These are phyloP conservation scores for Schizochytrium sp. DNA, from an alignment of 108 stramenopile genomes.

Conservation along the genomic window DNA sequence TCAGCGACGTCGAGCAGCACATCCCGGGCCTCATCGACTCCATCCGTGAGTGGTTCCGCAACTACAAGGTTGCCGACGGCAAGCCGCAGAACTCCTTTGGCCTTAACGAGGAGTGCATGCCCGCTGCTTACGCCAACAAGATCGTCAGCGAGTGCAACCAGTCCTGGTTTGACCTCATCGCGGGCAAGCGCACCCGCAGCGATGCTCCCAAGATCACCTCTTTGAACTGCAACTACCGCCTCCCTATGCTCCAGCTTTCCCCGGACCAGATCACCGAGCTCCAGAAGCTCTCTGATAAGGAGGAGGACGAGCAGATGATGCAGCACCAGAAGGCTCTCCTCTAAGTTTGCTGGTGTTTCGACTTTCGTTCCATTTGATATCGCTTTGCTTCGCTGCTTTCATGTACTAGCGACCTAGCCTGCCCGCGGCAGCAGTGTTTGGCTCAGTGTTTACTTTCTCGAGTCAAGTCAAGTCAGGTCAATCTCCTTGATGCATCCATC, in stretches of 20 bases:
- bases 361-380: too few species aligned
- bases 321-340: too few species aligned
- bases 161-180: not conserved
- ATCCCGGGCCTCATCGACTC: slow-evolving; percentile 75
- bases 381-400: too few species aligned
- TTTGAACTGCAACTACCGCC: not conserved
- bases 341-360: too few species aligned
- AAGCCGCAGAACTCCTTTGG: slow-evolving; percentile 92
- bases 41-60: slow-evolving; percentile 94
- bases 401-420: too few species aligned
- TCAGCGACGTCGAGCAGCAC: slow-evolving; percentile 83
- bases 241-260: not conserved
- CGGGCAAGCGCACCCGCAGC: not conserved
- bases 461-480: too few species aligned
- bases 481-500: too few species aligned
- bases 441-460: too few species aligned
- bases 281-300: not conserved
- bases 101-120: slow-evolving; percentile 81
- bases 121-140: not conserved
- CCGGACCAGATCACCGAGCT: not conserved
- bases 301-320: not conserved
- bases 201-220: not conserved
- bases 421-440: too few species aligned
- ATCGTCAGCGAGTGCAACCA: not conserved
- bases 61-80: slow-evolving; percentile 97